phyloP scores from a whole-genome alignment of 176 grass and related monocot genomes.

The Carex littledalei region DNA sequence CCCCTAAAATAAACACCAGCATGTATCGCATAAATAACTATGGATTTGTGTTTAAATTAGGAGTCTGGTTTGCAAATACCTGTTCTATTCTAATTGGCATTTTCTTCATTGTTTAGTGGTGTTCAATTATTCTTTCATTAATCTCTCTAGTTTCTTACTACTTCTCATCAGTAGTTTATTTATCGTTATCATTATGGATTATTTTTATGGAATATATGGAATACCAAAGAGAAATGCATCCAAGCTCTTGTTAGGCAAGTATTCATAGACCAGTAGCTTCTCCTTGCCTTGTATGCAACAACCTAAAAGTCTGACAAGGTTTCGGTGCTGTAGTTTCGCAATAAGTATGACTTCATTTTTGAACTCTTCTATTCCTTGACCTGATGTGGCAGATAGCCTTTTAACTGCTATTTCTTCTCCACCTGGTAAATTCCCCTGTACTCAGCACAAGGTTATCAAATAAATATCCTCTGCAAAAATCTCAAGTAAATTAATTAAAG shows the following conservation, averaged over 20 bases:
- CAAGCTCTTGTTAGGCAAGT: slow-evolving; percentile 36
- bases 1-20: background rate
- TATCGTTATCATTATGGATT: background rate
- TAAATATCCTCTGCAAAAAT: background rate
- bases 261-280: slow-evolving; percentile 33
- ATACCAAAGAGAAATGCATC: slow-evolving; percentile 39
- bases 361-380: slow-evolving; percentile 38
- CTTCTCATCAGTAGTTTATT: background rate
- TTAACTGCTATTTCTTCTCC: slow-evolving; percentile 37
- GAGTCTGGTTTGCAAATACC: background rate
- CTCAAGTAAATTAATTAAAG: background rate
- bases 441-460: background rate
- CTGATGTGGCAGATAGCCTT: slow-evolving; percentile 27
- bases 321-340: slow-evolving; percentile 34
- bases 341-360: slow-evolving; percentile 39
- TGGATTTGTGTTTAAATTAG: too few relatives aligned
- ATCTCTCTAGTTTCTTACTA: background rate
- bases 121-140: background rate
- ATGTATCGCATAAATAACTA: background rate
- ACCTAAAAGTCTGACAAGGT: slow-evolving; percentile 36
- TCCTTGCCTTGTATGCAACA: slow-evolving; percentile 30
- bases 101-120: background rate
- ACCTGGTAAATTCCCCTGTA: slow-evolving; percentile 19
- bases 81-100: background rate
- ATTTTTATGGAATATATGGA: background rate